These are phyloP conservation scores for Yarrowia bubula DNA, from an alignment of 805 yeast genomes.

Conservation along the genomic window DNA sequence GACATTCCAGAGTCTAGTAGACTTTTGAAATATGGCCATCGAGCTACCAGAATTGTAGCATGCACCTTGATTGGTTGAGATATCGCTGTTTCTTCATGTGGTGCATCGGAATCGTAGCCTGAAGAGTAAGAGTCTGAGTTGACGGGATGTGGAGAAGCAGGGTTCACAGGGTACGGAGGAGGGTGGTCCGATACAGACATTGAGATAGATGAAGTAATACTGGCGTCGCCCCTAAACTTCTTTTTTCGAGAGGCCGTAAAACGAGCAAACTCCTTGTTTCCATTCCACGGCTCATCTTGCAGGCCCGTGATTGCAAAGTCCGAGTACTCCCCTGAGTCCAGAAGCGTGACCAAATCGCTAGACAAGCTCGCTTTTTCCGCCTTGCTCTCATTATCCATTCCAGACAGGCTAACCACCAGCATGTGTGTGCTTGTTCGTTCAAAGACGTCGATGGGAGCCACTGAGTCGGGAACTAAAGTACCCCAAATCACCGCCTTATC, in stretches of 20 bases:
- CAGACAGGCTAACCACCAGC: neutral
- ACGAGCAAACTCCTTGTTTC: neutral
- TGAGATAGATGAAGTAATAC: neutral
- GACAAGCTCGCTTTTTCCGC: neutral
- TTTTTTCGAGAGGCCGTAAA: neutral
- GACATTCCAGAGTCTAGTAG: conserved; percentile 10
- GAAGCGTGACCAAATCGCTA: neutral
- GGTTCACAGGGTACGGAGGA: neutral
- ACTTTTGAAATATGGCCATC: conserved; percentile 12
- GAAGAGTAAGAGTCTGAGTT: neutral
- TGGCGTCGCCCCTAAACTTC: neutral
- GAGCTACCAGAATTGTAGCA: neutral
- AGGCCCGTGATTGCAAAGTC: conserved; percentile 6
- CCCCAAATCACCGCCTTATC: conserved; percentile 15
- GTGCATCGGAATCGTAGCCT: neutral
- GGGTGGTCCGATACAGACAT: neutral
- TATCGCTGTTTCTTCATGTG: neutral
- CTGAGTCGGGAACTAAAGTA: neutral
- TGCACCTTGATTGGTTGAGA: neutral
- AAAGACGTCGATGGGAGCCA: neutral
- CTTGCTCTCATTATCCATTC: neutral
- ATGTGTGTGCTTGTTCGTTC: neutral
- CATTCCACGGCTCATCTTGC: neutral
- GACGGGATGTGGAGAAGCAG: neutral
- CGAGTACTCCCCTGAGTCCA: neutral